Conservation (phyloP, 208 protist species). For the Leishmania amazonensis region DNA sequence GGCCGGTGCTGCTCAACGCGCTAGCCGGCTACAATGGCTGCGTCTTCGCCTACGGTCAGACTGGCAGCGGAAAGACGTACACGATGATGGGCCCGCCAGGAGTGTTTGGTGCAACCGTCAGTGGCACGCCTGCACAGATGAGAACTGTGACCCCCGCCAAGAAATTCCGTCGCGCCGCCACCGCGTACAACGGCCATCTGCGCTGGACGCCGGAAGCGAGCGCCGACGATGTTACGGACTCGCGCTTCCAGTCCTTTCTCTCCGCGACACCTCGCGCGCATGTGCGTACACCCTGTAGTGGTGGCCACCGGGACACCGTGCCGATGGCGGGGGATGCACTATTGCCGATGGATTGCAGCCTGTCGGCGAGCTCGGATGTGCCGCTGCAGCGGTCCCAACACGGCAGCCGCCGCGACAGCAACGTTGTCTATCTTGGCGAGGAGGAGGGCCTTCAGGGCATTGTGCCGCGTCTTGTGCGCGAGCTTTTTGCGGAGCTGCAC, state of each 20-base stretch:
- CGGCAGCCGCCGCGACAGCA: neutral
- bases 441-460: constrained; percentile 57
- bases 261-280: constrained; percentile 15
- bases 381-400: neutral
- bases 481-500: constrained; percentile 69
- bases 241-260: constrained; percentile 19
- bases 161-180: constrained; percentile 29
- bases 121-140: neutral
- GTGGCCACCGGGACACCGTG: neutral
- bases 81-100: constrained; percentile 87
- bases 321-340: neutral
- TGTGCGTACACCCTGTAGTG: neutral
- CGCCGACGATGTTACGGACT: constrained; percentile 19
- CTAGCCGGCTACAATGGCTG: constrained; percentile 89
- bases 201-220: neutral
- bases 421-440: neutral
- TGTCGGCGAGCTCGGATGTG: constrained; percentile 8
- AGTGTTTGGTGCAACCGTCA: constrained; percentile 8
- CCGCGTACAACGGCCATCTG: constrained; percentile 11
- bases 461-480: constrained; percentile 64
- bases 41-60: constrained; percentile 93
- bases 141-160: neutral
- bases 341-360: constrained; percentile 10
- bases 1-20: constrained; percentile 65
- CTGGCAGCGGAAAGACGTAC: constrained; percentile 93